Evolutionary conservation across 2,329 filamentous ascomycete genomes (phyloP), one percentile per base, ranked within the genome.

Genomic region (Penicillium sp.): DNA sequence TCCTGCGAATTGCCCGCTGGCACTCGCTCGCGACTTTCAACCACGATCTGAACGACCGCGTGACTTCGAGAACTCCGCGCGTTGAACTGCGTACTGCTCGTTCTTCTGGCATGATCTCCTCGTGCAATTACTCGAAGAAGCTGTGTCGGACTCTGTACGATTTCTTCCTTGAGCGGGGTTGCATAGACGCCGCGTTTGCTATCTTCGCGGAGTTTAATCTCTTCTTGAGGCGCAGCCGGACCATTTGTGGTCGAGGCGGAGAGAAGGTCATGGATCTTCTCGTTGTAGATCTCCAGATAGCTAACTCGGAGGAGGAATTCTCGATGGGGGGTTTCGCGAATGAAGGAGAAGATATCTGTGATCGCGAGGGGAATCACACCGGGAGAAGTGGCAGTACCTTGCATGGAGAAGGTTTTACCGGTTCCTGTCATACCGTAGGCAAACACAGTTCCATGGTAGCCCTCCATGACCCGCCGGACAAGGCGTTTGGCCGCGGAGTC

Each of bases 371-470:
- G 94, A 53, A 99, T 99, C 26, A 99, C 94, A 77, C 94, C 94
- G 1, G 94, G 94, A 37, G 92, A 96, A 2, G 90, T 90, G 44
- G 92, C 92, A 11, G 94, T 99, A 65, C 94, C 94, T 78, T 99
- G 94, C 94, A 99, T 99, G 37, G 93, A 97, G 73, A 97, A 99
- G 0, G 94, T 99, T 79, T 99, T 99, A 64, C 94, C 94, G 0
- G 94, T 97, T 59, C 94, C 94, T 4, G 94, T 99, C 92, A 97
- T 97, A 69, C 94, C 94, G 73, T 99, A 99, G 18, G 93, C 93
- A 72, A 99, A 97, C 23, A 99, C 94, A 1, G 94, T 99, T 56
- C 93, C 94, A 69, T 97, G 93, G 72, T 97, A 99, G 41, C 94
- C 94, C 78, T 99, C 94, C 94, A 99, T 99, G 48, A 99, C 94